These are phyloP conservation scores for Balansia obtecta DNA, from an alignment of 2,329 filamentous ascomycete genomes.

Conservation along the genomic window DNA sequence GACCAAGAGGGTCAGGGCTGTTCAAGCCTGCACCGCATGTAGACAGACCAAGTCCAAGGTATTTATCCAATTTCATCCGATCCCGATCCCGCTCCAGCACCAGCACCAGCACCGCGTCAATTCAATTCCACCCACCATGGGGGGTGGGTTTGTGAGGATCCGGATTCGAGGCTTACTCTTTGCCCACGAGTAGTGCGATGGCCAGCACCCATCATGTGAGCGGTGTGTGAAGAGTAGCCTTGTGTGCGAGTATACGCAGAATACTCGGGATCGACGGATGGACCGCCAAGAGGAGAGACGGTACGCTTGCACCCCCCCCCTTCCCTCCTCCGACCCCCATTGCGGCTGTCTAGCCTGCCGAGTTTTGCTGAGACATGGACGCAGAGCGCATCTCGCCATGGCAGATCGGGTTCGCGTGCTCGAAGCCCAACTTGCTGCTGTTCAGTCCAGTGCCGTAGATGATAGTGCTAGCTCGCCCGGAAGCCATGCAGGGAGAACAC, in stretches of 20 bases:
- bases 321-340: too few species aligned
- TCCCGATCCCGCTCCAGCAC: background rate
- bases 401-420: conserved; percentile 2
- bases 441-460: background rate
- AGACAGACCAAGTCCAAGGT: conserved; percentile 15
- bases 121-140: too few species aligned
- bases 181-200: conserved; percentile 10
- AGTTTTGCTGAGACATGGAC: background rate
- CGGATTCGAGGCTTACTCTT: background rate
- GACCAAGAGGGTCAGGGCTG: conserved; percentile 12
- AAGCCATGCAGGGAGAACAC: background rate
- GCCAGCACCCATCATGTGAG: conserved; percentile 11
- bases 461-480: background rate
- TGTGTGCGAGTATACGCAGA: conserved; percentile 12
- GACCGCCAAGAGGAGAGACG: conserved; percentile 12
- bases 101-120: too few species aligned
- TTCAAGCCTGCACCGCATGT: conserved; percentile 13
- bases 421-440: conserved; percentile 1
- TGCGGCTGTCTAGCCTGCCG: too few species aligned
- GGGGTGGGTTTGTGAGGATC: too few species aligned
- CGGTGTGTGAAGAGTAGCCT: conserved; percentile 9
- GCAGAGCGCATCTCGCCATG: conserved; percentile 1
- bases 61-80: background rate
- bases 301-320: conserved; percentile 3
- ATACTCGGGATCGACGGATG: conserved; percentile 13